Base-by-base conservation (phyloP, 208 protist genomes). In the Angomonas deanei region DNA sequence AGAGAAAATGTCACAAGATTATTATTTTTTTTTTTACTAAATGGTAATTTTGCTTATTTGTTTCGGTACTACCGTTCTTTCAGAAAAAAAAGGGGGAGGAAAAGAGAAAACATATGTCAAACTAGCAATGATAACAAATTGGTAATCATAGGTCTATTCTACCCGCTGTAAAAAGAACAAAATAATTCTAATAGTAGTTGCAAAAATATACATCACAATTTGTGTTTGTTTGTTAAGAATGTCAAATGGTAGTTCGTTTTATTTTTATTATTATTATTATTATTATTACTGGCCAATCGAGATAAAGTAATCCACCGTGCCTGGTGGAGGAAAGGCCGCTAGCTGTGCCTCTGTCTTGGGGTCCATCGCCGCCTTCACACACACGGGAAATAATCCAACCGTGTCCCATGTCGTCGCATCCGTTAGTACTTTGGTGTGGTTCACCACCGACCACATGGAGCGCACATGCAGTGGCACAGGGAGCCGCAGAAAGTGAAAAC, bases 251-350 rank as follows among this genome's bases (percentile, higher is more conserved):
- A 8, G 8, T 15, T 42, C 8, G 36, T n/a, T 42, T 26, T 52
- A 52, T 17, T n/a, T 52, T 52, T 52, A 39, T 39, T 23, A 24
- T 53, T 53, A 27, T 26, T 53, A 53, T 63, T 21, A 50, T 50
- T 52, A 57, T 57, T 33, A 8, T n/a, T 57, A 8, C 8, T 33
- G 24, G 3, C 23, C 24, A 61, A 65, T 62, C 62, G 27, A 27
- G 23, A 64, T n/a, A 65, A 70, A 71, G 59, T 67, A 59, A 56
- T 56, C 50, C 5, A 24, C 27, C 27, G 50, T 56, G 21, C 27
- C 50, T 56, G 26, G 5, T 11, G 27, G 21, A 5, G 50, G 23
- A 24, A 19, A 33, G 5, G 5, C 17, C 5, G 19, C 13, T 5
- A 23, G 19, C 17, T n/a, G 4, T 23, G 8, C 3, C 15, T 50